Evolutionary conservation across 78 protist species (phyloP).

Genomic region (Chrysochromulina tobinii): DNA sequence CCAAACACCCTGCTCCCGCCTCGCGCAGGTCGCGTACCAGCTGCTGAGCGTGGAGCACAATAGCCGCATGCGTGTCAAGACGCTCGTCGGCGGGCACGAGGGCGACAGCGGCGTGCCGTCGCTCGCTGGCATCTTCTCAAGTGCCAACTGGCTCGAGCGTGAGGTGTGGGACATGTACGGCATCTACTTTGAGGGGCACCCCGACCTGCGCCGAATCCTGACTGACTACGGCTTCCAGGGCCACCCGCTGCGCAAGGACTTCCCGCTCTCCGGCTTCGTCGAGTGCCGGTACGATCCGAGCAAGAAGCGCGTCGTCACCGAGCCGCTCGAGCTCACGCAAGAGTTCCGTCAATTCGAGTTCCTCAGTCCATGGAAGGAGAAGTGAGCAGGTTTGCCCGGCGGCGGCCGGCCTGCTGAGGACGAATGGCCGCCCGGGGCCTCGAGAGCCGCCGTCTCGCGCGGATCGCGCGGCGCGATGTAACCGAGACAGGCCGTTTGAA

Average conservation of each 20-base stretch:
- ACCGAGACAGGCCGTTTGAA: too few species aligned
- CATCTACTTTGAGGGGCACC: conserved; percentile 64
- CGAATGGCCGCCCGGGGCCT: too few species aligned
- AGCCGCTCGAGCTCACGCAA: conserved; percentile 70
- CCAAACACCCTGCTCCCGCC: too few species aligned
- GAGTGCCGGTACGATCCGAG: conserved; percentile 73
- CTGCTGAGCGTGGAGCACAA: conserved; percentile 48
- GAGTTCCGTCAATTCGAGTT: conserved; percentile 69
- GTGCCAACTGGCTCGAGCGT: conserved; percentile 67
- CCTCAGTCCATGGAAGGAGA: conserved; percentile 30
- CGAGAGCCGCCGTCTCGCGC: too few species aligned
- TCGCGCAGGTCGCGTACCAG: conserved; percentile 50
- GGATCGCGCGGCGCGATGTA: too few species aligned
- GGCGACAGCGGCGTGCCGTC: conserved; percentile 34
- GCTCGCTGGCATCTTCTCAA: neutral
- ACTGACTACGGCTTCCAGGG: conserved; percentile 82
- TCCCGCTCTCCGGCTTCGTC: conserved; percentile 70
- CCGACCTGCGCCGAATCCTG: conserved; percentile 76
- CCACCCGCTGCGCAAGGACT: conserved; percentile 80
- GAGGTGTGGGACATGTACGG: conserved; percentile 82
- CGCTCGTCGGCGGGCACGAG: conserved; percentile 36
- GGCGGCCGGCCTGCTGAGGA: too few species aligned
- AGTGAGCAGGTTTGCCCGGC: neutral
- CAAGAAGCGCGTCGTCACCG: conserved; percentile 58
- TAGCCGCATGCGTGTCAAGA: conserved; percentile 49